phyloP scores from a whole-genome alignment of 208 protist genomes.

The Crithidia thermophila region DNA sequence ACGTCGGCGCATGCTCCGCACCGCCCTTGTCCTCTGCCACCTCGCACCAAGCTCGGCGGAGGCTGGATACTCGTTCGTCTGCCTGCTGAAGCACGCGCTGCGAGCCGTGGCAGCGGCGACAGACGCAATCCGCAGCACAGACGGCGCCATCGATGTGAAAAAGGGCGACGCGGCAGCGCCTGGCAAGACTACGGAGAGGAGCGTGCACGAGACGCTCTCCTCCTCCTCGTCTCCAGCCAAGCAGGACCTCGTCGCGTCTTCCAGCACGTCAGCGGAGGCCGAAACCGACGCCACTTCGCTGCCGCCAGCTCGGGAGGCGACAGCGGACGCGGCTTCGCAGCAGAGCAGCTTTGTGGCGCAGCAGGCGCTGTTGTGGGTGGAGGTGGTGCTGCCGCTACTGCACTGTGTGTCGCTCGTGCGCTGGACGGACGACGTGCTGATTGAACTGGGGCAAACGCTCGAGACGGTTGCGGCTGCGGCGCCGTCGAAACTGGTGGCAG shows the following conservation, averaged over 20 bases:
- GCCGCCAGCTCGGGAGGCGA: neutral
- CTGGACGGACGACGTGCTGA: slow-evolving; percentile 35
- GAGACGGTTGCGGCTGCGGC: slow-evolving; percentile 14
- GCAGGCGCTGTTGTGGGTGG: slow-evolving; percentile 19
- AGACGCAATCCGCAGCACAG: slow-evolving; percentile 18
- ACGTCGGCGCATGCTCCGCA: slow-evolving; percentile 29
- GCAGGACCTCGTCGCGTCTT: too few relatives aligned
- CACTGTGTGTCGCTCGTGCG: slow-evolving; percentile 38
- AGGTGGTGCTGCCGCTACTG: slow-evolving; percentile 41
- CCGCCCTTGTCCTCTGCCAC: slow-evolving; percentile 24
- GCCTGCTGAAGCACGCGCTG: slow-evolving; percentile 31
- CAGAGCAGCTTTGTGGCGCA: slow-evolving; percentile 2
- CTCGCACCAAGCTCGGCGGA: slow-evolving; percentile 15
- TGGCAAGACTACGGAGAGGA: neutral
- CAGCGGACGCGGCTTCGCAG: neutral
- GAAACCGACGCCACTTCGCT: neutral
- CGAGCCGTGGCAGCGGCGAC: slow-evolving; percentile 22
- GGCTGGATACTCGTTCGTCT: slow-evolving; percentile 32
- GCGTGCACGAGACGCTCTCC: too few relatives aligned
- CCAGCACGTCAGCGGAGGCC: too few relatives aligned
- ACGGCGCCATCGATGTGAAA: neutral
- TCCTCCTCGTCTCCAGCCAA: too few relatives aligned
- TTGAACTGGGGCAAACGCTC: slow-evolving; percentile 32
- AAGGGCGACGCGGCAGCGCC: neutral
- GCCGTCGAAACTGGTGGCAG: slow-evolving; percentile 16